phyloP scores from a whole-genome alignment of 306 rosid genomes.

The Lathyrus oleraceus region DNA sequence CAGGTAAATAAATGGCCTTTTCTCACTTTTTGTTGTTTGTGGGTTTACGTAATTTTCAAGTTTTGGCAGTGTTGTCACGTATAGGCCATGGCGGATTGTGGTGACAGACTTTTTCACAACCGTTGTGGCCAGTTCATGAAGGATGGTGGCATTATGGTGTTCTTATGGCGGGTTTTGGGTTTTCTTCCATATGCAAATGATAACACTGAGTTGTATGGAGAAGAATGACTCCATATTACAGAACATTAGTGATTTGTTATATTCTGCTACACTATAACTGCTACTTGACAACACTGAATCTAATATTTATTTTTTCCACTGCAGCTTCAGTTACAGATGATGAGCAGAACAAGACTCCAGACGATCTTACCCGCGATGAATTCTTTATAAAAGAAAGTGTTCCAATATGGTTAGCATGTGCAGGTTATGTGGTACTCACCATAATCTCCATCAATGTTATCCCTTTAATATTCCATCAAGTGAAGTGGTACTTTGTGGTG shows the following conservation, averaged over 20 bases:
- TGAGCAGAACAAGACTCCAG: conserved; percentile 37
- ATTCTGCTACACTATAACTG: not conserved
- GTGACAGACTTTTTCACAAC: not conserved
- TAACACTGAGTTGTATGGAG: too few species aligned
- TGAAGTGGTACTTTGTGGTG: conserved; percentile 79
- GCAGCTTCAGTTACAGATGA: conserved; percentile 33
- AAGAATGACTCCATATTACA: not conserved
- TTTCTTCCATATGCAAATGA: not conserved
- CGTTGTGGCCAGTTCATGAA: not conserved
- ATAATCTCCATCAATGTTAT: conserved; percentile 58
- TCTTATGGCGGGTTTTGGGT: not conserved
- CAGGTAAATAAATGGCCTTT: conserved; percentile 45
- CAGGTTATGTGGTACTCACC: conserved; percentile 61
- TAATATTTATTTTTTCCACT: not conserved
- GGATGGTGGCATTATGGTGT: not conserved
- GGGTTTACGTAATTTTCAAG: not conserved
- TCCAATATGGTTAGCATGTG: conserved; percentile 70
- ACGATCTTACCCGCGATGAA: conserved; percentile 63
- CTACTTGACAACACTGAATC: not conserved
- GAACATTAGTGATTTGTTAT: not conserved
- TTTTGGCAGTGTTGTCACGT: not conserved
- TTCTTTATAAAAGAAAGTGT: conserved; percentile 65
- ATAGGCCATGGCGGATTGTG: not conserved
- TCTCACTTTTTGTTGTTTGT: not conserved
- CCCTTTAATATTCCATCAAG: conserved; percentile 73